Evolutionary conservation across 345 rosid species (phyloP).

Genomic region (Arabidopsis suecica): DNA sequence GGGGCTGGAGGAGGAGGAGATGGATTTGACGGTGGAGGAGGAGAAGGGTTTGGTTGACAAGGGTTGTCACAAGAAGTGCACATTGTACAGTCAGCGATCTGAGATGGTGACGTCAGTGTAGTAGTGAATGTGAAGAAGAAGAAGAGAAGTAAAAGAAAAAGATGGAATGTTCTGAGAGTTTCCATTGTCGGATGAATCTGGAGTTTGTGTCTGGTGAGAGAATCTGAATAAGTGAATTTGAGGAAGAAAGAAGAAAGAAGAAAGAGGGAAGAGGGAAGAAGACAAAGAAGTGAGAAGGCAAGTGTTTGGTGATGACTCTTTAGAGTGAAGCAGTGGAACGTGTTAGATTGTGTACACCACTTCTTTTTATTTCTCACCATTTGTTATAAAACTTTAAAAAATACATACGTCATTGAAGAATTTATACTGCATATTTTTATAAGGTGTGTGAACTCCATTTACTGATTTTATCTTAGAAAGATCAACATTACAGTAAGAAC

Average conservation of each 20-base stretch:
- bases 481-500: neutral
- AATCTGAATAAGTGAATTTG: conserved; percentile 30
- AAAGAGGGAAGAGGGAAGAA: conserved; percentile 24
- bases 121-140: conserved; percentile 26
- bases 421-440: neutral
- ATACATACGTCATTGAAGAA: neutral
- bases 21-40: conserved; percentile 48
- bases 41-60: conserved; percentile 53
- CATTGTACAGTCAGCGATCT: conserved; percentile 78
- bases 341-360: conserved; percentile 16
- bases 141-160: conserved; percentile 23
- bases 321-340: conserved; percentile 32
- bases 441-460: neutral
- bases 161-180: conserved; percentile 31
- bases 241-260: conserved; percentile 2
- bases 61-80: conserved; percentile 84
- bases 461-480: neutral
- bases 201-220: conserved; percentile 39
- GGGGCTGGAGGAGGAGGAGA: conserved; percentile 51
- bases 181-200: conserved; percentile 47
- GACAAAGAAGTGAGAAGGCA: conserved; percentile 19
- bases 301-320: conserved; percentile 23
- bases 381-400: neutral
- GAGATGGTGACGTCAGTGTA: conserved; percentile 47
- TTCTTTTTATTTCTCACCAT: conserved; percentile 14